phyloP scores from a whole-genome alignment of 768 basidiomycete species.

The Boletus rex-veris region DNA sequence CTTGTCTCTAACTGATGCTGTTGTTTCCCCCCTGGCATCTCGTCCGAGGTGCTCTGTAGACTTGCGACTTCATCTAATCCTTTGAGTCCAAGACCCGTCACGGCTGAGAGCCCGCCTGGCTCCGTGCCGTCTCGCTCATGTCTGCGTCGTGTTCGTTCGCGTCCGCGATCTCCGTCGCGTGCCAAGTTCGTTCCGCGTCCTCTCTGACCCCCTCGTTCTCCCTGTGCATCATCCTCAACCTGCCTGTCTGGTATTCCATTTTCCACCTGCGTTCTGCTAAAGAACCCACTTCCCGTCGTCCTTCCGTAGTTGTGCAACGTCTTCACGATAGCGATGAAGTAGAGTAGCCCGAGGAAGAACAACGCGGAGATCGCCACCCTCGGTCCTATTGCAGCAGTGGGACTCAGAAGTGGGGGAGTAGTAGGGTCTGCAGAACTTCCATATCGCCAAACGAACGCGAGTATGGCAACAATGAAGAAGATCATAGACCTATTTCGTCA shows the following conservation, averaged over 20 bases:
- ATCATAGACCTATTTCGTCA: conserved; percentile 54
- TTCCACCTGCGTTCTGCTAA: not conserved
- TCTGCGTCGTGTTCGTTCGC: conserved; percentile 4
- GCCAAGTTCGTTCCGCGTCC: not conserved
- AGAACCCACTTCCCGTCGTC: not conserved
- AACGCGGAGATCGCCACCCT: conserved; percentile 54
- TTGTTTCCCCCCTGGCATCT: conserved; percentile 13
- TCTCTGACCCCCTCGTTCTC: conserved; percentile 4
- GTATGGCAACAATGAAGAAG: conserved; percentile 57
- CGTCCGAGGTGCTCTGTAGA: conserved; percentile 6
- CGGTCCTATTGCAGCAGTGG: conserved; percentile 42
- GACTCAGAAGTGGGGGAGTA: conserved; percentile 35
- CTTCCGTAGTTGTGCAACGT: conserved; percentile 61
- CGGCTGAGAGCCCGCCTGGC: conserved; percentile 20
- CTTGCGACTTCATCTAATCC: conserved; percentile 19
- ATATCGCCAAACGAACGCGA: conserved; percentile 65
- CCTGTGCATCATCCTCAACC: not conserved
- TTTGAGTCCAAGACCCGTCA: conserved; percentile 28
- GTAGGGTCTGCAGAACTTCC: conserved; percentile 44
- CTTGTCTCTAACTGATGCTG: not conserved
- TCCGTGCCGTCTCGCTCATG: conserved; percentile 8
- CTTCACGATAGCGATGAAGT: conserved; percentile 56
- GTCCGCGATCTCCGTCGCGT: conserved; percentile 11
- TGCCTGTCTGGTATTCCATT: not conserved
- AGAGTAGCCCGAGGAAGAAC: conserved; percentile 56